Evolutionary conservation across 169 alveolate genomes (phyloP), one percentile per base, ranked within the genome.

Genomic region (Plasmodium falciparum): DNA sequence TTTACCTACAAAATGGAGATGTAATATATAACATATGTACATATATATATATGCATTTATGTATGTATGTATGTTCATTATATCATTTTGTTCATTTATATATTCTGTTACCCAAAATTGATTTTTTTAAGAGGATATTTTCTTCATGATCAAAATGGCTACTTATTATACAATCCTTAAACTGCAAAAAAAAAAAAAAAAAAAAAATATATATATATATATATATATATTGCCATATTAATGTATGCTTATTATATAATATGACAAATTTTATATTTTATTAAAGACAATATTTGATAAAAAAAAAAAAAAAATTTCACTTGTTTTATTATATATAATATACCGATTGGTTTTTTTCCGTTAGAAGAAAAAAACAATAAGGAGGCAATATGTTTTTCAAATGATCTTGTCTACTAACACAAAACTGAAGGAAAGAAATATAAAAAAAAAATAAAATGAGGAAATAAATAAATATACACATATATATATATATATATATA

Each of bases 101-200:
- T 29, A 65, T 29, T 3, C 0, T 11, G 13, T 9, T 80, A 80
- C 90, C 90, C 9, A 80, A 63, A 1, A 80, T 80, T n/a, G 90
- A 80, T 47, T 80, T 80, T 24, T 80, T 80, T n/a, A 80, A 49
- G 43, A 6, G 29, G 11, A 80, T 26, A 54, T 66, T 80, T 15
- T 80, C 90, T 22, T 80, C 90, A 59, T 80, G 80, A 9, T 80
- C 80, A 24, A 80, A 80, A 6, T 69, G 73, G 73, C 90, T 80
- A 20, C 75, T 69, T 50, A 80, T 80, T 80, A 80, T 62, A 24
- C 90, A 80, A 59, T 80, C 90, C 72, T 56, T 80, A 29, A 67
- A 80, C 90, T 80, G 52, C 2, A 58, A 15, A 13, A 12, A 71
- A 71, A 71, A 71, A 15, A 70, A 45, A 15, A 70, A 70, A 71